Conservation (phyloP, 2,329 filamentous ascomycete genomes). For the Coleophoma eucalyptorum region DNA sequence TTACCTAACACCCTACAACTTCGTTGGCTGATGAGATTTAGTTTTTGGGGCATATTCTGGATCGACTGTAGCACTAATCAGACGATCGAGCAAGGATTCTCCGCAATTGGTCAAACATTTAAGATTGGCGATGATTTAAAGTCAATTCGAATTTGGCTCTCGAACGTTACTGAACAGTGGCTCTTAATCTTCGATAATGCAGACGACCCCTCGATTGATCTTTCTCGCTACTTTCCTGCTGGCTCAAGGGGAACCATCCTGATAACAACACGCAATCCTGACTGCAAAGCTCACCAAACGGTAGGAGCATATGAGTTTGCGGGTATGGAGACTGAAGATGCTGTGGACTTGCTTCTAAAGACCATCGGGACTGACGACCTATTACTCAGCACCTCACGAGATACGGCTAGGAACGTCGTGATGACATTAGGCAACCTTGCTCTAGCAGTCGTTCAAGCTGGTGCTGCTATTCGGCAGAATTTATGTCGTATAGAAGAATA, state of each 20-base stretch:
- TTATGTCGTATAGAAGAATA: slow-evolving; percentile 12
- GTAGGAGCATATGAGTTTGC: slow-evolving; percentile 22
- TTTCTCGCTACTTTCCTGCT: slow-evolving; percentile 26
- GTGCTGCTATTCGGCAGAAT: slow-evolving; percentile 12
- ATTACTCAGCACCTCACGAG: slow-evolving; percentile 7
- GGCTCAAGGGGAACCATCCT: slow-evolving; percentile 30
- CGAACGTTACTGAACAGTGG: slow-evolving; percentile 20
- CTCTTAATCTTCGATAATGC: slow-evolving; percentile 38
- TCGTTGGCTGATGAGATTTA: not conserved
- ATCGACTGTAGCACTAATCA: slow-evolving; percentile 10
- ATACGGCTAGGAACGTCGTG: slow-evolving; percentile 15
- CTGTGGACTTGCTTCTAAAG: slow-evolving; percentile 24
- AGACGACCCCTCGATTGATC: slow-evolving; percentile 30
- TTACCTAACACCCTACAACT: not conserved
- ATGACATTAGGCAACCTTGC: slow-evolving; percentile 22
- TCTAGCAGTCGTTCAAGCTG: slow-evolving; percentile 27
- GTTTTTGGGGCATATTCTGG: slow-evolving; percentile 17
- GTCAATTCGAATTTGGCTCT: slow-evolving; percentile 7
- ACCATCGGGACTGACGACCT: too few species aligned
- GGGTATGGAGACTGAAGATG: slow-evolving; percentile 22
- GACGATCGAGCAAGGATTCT: slow-evolving; percentile 11
- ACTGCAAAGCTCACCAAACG: slow-evolving; percentile 24
- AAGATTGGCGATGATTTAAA: slow-evolving; percentile 4
- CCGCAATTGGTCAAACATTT: slow-evolving; percentile 10
- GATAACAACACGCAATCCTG: slow-evolving; percentile 33